Evolutionary conservation across 2,329 filamentous ascomycete species (phyloP).

Genomic region (Phialophora verrucosa): DNA sequence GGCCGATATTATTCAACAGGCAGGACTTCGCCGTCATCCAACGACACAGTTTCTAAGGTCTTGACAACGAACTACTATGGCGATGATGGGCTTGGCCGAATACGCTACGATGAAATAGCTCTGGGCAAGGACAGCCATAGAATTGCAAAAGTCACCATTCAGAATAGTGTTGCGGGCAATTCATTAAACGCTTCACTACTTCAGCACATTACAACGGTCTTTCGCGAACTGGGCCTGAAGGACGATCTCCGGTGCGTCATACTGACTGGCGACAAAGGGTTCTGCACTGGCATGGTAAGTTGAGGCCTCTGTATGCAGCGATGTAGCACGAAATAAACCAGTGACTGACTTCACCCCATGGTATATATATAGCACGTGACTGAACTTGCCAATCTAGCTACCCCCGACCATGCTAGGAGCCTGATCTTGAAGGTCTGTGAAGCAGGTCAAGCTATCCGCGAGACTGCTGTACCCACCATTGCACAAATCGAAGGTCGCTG

Average conservation of each 20-base stretch:
- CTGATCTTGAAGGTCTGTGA: slow-evolving; percentile 45
- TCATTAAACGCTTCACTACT: slow-evolving; percentile 8
- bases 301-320: neutral
- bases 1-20: neutral
- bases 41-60: neutral
- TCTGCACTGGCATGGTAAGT: slow-evolving; percentile 20
- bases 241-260: slow-evolving; percentile 17
- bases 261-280: slow-evolving; percentile 5
- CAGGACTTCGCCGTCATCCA: neutral
- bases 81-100: neutral
- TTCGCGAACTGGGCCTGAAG: slow-evolving; percentile 2
- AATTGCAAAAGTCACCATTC: slow-evolving; percentile 11
- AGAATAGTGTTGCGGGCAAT: slow-evolving; percentile 8
- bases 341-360: neutral
- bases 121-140: neutral
- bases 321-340: neutral
- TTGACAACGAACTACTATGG: neutral
- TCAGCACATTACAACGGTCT: neutral
- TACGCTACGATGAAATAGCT: slow-evolving; percentile 3
- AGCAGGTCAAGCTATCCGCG: slow-evolving; percentile 27
- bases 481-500: slow-evolving; percentile 21
- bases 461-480: slow-evolving; percentile 14
- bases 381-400: slow-evolving; percentile 30
- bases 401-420: slow-evolving; percentile 41
- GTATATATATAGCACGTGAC: neutral